Base-by-base conservation (phyloP, 352 stramenopile genomes). In the Phytophthora boehmeriae region DNA sequence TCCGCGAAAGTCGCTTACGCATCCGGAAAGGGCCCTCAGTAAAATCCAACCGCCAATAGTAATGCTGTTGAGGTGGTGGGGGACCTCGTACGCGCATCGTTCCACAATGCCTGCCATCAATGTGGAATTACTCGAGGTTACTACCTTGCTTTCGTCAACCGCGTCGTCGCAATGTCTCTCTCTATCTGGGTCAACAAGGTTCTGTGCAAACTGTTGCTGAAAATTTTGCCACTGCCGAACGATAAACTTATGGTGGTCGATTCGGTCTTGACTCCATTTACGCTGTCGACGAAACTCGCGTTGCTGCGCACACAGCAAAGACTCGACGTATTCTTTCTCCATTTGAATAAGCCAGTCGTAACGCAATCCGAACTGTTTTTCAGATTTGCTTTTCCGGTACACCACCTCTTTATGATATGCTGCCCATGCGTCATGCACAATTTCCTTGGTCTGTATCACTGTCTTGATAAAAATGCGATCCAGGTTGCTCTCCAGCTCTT, bases 11-110 rank as follows among this genome's bases (percentile, higher is more conserved):
- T 1, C 83, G 65, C 50, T 90, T 92, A 6, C 83, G 72, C 80
- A 90, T 92, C 32, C 83, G 59, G 23, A 75, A 72, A 3, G 83
- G 81, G 1, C 83, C 80, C 78, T 92, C 83, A 0, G 80, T 92
- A 42, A 80, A 83, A 57, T 92, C 80, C 27, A 92, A 59, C 4
- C 71, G 63, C 78, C 76, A 73, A 3, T 8, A 54, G 20, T 56
- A 53, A 4, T 36, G 16, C 19, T 52, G 35, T 17, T 8, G 17
- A 46, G 43, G 56, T 13, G 30, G 34, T 4, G 27, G 45, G 6
- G 20, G 6, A 14, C n/a, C 14, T 54, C 41, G 41, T 68, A 66
- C 14, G 23, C 59, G 22, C 28, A 69, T 62, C 11, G 36, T n/a
- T 46, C 58, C 19, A 25, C 38, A 35, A 70, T 25, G 11, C 49